Evolutionary conservation across 192 early-diverging fungal genomes (phyloP).

Genomic region (Endogone sp.): DNA sequence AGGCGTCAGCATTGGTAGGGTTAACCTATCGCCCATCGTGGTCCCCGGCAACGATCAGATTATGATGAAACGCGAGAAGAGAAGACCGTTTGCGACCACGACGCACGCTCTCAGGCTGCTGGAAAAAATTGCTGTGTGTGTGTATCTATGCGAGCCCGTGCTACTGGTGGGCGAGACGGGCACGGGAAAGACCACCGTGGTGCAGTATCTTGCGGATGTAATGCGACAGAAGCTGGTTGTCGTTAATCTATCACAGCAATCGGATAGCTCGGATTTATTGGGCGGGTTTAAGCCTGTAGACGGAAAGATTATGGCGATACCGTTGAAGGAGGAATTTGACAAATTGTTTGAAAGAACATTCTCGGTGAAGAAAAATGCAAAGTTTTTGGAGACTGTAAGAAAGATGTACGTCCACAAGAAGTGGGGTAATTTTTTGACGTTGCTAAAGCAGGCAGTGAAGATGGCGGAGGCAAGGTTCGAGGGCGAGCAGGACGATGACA

Average conservation of each 20-base stretch:
- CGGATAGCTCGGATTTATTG: constrained; percentile 88
- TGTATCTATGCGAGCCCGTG: constrained; percentile 78
- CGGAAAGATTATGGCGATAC: constrained; percentile 68
- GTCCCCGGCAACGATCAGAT: constrained; percentile 26
- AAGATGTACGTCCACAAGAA: constrained; percentile 69
- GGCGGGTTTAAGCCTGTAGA: constrained; percentile 99
- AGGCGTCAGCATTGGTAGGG: constrained; percentile 50
- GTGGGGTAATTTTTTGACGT: constrained; percentile 75
- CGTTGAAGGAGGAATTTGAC: constrained; percentile 83
- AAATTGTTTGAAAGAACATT: constrained; percentile 83
- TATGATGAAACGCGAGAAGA: constrained; percentile 22
- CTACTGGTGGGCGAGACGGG: constrained; percentile 96
- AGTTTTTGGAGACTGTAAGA: constrained; percentile 79
- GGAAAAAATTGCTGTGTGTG: constrained; percentile 81
- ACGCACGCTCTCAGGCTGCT: constrained; percentile 71
- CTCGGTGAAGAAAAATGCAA: constrained; percentile 79
- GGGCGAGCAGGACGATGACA: constrained; percentile 25
- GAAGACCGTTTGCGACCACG: constrained; percentile 85
- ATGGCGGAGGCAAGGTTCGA: constrained; percentile 69
- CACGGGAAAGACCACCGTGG: constrained; percentile 94
- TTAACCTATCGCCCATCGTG: constrained; percentile 41
- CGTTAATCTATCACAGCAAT: constrained; percentile 97
- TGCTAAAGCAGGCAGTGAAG: constrained; percentile 72
- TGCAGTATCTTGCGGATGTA: constrained; percentile 86
- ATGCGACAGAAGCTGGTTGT: constrained; percentile 73